Conservation (phyloP, 495 filamentous ascomycete species). For the Aspergillus bertholletiae region DNA sequence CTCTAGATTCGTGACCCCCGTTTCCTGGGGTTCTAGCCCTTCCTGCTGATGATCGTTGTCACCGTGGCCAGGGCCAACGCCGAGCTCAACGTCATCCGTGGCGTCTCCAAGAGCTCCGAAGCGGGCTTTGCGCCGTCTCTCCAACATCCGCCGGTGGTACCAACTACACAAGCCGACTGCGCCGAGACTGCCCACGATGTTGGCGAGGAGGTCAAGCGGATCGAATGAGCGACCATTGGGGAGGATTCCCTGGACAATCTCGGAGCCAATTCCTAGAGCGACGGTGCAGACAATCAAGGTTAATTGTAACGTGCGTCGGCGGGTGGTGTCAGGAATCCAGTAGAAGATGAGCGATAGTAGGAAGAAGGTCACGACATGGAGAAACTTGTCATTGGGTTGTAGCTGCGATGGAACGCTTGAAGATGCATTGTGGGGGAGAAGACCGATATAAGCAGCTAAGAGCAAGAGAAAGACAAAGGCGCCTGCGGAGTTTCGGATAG, state of each 20-base stretch:
- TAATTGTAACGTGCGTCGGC: slow-evolving; percentile 77
- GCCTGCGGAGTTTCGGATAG: slow-evolving; percentile 39
- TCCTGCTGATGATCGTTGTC: slow-evolving; percentile 57
- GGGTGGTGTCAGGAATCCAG: slow-evolving; percentile 91
- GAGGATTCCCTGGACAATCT: slow-evolving; percentile 76
- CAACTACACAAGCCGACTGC: slow-evolving; percentile 73
- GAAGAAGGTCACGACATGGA: slow-evolving; percentile 90
- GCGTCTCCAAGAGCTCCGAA: slow-evolving; percentile 62
- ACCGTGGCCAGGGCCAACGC: slow-evolving; percentile 47
- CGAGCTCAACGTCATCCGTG: slow-evolving; percentile 53
- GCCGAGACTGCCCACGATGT: slow-evolving; percentile 71
- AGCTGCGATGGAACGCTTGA: slow-evolving; percentile 64
- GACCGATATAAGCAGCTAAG: slow-evolving; percentile 72
- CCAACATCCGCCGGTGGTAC: slow-evolving; percentile 96
- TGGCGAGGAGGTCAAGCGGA: slow-evolving; percentile 79
- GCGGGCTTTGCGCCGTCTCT: slow-evolving; percentile 73
- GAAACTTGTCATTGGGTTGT: slow-evolving; percentile 78
- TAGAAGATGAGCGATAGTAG: slow-evolving; percentile 84
- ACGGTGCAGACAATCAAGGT: slow-evolving; percentile 78
- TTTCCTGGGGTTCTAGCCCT: slow-evolving; percentile 55
- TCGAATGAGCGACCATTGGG: slow-evolving; percentile 85
- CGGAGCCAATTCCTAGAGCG: slow-evolving; percentile 74
- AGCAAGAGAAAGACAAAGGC: slow-evolving; percentile 75
- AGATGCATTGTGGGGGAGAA: slow-evolving; percentile 56
- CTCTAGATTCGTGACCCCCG: slow-evolving; percentile 55